Conservation (phyloP, 345 rosid species). For the Linum usitatissimum region DNA sequence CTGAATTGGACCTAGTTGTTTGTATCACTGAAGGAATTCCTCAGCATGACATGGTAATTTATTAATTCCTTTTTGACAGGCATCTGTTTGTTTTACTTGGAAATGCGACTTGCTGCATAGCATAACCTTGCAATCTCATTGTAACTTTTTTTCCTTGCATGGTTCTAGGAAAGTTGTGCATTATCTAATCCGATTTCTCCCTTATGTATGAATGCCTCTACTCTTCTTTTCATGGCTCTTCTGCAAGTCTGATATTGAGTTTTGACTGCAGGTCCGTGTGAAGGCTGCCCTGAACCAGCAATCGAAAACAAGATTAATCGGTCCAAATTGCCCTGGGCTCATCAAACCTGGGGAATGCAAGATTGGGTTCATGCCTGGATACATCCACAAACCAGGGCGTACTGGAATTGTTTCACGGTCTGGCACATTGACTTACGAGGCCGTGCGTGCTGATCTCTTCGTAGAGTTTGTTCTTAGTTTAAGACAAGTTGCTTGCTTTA, state of each 20-base stretch:
- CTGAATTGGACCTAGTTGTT: slow-evolving; percentile 3
- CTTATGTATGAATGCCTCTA: too few relatives aligned
- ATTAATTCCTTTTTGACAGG: too few relatives aligned
- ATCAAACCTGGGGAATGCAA: slow-evolving; percentile 93
- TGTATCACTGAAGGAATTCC: slow-evolving; percentile 6
- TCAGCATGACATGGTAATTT: slow-evolving; percentile 57
- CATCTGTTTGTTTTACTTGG: too few relatives aligned
- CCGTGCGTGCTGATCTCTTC: slow-evolving; percentile 41
- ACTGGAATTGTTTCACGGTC: slow-evolving; percentile 91
- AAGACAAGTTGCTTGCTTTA: background rate
- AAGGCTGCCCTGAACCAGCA: slow-evolving; percentile 84
- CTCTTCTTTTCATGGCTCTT: background rate
- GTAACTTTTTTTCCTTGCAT: too few relatives aligned
- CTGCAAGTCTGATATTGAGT: background rate
- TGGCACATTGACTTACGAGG: slow-evolving; percentile 96
- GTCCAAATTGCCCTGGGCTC: slow-evolving; percentile 96
- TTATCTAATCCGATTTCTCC: too few relatives aligned
- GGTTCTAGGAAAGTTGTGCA: too few relatives aligned
- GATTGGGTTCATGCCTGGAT: slow-evolving; percentile 95
- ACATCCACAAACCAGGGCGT: slow-evolving; percentile 95
- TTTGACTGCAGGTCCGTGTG: slow-evolving; percentile 57
- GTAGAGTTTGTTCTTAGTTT: background rate
- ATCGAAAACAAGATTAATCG: slow-evolving; percentile 80
- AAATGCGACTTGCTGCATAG: too few relatives aligned
- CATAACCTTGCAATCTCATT: too few relatives aligned